Evolutionary conservation across 2,329 filamentous ascomycete genomes (phyloP), one percentile per base, ranked within the genome.

Genomic region (Leptosphaerulina australis): DNA sequence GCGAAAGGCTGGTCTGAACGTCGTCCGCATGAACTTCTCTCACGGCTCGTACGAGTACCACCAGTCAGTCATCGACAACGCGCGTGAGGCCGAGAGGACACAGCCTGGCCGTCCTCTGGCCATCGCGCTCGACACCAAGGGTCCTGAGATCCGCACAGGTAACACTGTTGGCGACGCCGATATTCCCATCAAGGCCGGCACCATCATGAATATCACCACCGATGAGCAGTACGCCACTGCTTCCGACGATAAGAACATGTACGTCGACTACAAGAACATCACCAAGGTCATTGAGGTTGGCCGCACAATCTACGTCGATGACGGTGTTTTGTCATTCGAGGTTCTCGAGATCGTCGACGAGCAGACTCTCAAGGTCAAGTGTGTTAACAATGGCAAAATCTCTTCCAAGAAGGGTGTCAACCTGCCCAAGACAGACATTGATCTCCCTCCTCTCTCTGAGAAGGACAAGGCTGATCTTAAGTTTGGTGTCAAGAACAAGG

Each of bases 11-110:
- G 94, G 94, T 78, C 87, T 97, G 70, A 97, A 97, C 79, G 91
- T 99, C 64, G 94, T 97, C 66, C 93, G 94, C 80, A 99, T 99
- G 94, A 99, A 99, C 88, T 97, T 97, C 76, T 96, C 89, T 61
- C 90, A 96, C 78, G 90, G 90, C 69, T 88, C 87, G 63, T 94
- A 97, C 77, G 92, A 88, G 80, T 99, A 97, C 81, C 92, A 96
- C 81, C 91, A 97, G 83, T 93, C 91, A 58, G 94, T 99, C 74
- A 97, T 99, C 71, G 91, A 99, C 82, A 87, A 99, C 80, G 85
- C 93, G 64, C 90, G 91, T 71, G 83, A 88, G 72, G 94, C 94
- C 61, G 92, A 96, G 80, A 84, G 82, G 71, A 74, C 79, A 52
- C 84, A 91, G 77, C 70, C 81, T 21, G 94, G 94, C 63, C 90